Evolutionary conservation across 352 stramenopile genomes (phyloP).

Genomic region (Pythium volutum): DNA sequence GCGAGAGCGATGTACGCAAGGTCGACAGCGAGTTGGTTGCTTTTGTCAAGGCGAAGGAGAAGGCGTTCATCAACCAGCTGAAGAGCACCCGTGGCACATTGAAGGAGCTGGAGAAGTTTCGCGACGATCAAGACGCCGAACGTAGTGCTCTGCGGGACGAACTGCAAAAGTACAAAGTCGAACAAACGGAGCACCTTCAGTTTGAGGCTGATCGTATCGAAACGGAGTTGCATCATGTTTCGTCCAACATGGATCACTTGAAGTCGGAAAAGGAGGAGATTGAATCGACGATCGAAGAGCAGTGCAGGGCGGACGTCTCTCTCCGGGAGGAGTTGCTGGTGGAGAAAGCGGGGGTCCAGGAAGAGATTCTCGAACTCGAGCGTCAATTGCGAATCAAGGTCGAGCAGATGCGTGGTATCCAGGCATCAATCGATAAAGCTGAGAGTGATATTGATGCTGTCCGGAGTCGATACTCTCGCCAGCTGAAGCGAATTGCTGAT

Average conservation of each 20-base stretch:
- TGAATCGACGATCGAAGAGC: slow-evolving; percentile 69
- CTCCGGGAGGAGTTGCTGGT: slow-evolving; percentile 48
- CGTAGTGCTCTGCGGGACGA: slow-evolving; percentile 45
- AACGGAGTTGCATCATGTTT: slow-evolving; percentile 73
- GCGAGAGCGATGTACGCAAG: slow-evolving; percentile 77
- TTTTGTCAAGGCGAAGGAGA: slow-evolving; percentile 76
- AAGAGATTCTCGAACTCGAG: slow-evolving; percentile 73
- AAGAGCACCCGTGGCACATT: slow-evolving; percentile 67
- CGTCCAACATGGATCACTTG: slow-evolving; percentile 68
- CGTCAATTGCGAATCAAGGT: slow-evolving; percentile 59
- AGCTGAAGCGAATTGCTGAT: slow-evolving; percentile 77
- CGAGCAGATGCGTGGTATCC: slow-evolving; percentile 53
- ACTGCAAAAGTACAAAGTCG: slow-evolving; percentile 58
- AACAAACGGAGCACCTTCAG: slow-evolving; percentile 71
- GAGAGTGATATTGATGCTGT: slow-evolving; percentile 78
- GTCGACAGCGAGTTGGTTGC: slow-evolving; percentile 64
- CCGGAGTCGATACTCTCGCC: slow-evolving; percentile 64
- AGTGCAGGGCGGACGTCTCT: slow-evolving; percentile 65
- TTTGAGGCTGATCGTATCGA: slow-evolving; percentile 78
- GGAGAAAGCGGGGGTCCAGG: slow-evolving; percentile 58
- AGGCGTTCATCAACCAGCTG: slow-evolving; percentile 74
- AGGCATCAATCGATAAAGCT: slow-evolving; percentile 64
- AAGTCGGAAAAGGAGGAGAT: slow-evolving; percentile 72
- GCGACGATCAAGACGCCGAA: slow-evolving; percentile 63
- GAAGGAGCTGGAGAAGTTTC: slow-evolving; percentile 74